Evolutionary conservation across 768 basidiomycete species (phyloP).

Genomic region (Amanita jacksonii): DNA sequence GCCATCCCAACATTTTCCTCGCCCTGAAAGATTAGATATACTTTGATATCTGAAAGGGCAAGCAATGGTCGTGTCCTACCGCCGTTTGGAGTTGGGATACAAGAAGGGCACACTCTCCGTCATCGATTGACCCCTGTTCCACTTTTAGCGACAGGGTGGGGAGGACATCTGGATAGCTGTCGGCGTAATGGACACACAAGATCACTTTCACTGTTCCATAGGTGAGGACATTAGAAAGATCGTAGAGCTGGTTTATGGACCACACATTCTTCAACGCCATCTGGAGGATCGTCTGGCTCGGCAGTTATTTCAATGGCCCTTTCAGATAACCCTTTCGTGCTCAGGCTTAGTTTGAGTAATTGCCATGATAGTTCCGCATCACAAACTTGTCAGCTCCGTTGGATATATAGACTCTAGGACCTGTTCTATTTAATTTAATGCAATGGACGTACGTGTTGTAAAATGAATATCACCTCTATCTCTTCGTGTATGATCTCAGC

Average conservation of each 20-base stretch:
- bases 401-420: slow-evolving; percentile 96
- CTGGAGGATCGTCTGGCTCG: slow-evolving; percentile 73
- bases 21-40: slow-evolving; percentile 35
- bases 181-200: slow-evolving; percentile 67
- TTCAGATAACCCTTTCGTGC: slow-evolving; percentile 71
- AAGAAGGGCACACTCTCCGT: slow-evolving; percentile 44
- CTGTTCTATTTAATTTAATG: slow-evolving; percentile 26
- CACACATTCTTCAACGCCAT: slow-evolving; percentile 52
- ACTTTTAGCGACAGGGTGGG: slow-evolving; percentile 63
- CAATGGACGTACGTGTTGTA: slow-evolving; percentile 9
- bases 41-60: slow-evolving; percentile 5
- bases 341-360: slow-evolving; percentile 34
- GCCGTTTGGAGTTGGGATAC: slow-evolving; percentile 47
- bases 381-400: slow-evolving; percentile 86
- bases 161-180: slow-evolving; percentile 75
- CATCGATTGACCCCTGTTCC: slow-evolving; percentile 50
- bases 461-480: slow-evolving; percentile 56
- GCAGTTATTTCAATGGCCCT: slow-evolving; percentile 74
- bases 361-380: slow-evolving; percentile 4
- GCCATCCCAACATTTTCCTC: slow-evolving; percentile 90
- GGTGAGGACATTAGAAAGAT: slow-evolving; percentile 6
- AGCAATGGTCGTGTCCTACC: slow-evolving; percentile 27
- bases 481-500: slow-evolving; percentile 73
- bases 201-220: slow-evolving; percentile 53
- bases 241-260: slow-evolving; percentile 12